Evolutionary conservation across 371 early-diverging fungal genomes (phyloP).

Genomic region (Apophysomyces sp.): DNA sequence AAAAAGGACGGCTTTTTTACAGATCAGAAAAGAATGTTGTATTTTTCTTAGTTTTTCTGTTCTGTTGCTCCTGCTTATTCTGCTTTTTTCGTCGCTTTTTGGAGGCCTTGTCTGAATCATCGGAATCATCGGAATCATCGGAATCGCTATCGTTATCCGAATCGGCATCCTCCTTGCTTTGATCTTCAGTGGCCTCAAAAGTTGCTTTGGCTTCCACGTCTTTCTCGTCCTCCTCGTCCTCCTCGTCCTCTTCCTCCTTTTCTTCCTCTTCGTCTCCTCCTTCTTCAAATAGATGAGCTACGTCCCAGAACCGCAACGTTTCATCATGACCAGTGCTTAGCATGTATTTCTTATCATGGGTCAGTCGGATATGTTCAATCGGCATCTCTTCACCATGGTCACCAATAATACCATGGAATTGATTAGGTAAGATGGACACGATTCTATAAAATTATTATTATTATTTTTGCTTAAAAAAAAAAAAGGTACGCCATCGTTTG

Average conservation of each 20-base stretch:
- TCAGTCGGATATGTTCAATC: slow-evolving; percentile 72
- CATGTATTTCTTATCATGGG: slow-evolving; percentile 66
- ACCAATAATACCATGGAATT: slow-evolving; percentile 82
- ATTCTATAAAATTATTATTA: slow-evolving; percentile 44
- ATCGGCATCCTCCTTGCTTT: slow-evolving; percentile 33
- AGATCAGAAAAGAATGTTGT: slow-evolving; percentile 16
- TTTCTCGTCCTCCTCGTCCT: slow-evolving; percentile 10
- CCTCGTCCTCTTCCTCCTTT: slow-evolving; percentile 37
- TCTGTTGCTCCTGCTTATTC: background rate
- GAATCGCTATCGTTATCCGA: slow-evolving; percentile 6
- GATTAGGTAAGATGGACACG: slow-evolving; percentile 83
- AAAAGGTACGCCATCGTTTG: background rate
- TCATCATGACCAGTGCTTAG: slow-evolving; percentile 86
- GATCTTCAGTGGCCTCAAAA: slow-evolving; percentile 28
- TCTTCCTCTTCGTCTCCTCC: slow-evolving; percentile 44
- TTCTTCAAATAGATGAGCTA: slow-evolving; percentile 53
- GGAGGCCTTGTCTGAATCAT: background rate
- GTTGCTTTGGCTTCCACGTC: background rate
- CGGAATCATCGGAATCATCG: slow-evolving; percentile 6
- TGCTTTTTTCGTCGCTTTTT: slow-evolving; percentile 3
- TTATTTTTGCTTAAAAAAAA: background rate
- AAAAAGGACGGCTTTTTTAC: background rate
- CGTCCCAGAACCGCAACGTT: slow-evolving; percentile 85
- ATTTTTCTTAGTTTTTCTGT: background rate
- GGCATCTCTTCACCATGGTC: slow-evolving; percentile 85